Conservation (phyloP, 352 stramenopile genomes). For the Plasmopara viticola region DNA sequence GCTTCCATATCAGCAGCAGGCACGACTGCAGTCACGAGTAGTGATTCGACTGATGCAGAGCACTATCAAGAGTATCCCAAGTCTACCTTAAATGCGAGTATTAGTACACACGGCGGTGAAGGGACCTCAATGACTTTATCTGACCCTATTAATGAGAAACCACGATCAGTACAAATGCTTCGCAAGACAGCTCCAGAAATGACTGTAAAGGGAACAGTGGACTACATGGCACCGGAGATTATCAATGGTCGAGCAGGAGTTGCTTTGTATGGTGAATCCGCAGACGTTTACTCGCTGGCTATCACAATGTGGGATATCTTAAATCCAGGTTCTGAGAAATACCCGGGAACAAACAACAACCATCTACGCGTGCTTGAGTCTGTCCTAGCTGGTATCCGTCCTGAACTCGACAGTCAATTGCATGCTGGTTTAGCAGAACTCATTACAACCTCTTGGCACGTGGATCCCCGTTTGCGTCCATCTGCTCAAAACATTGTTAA, state of each 20-base stretch:
- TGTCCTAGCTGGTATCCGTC: slow-evolving; percentile 36
- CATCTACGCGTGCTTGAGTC: slow-evolving; percentile 44
- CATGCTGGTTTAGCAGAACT: slow-evolving; percentile 30
- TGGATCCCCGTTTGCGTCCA: slow-evolving; percentile 30
- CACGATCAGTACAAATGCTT: slow-evolving; percentile 4
- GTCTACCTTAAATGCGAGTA: slow-evolving; percentile 12
- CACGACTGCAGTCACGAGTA: slow-evolving; percentile 12
- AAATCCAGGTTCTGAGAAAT: slow-evolving; percentile 44
- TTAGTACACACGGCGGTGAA: slow-evolving; percentile 1
- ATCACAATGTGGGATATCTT: slow-evolving; percentile 75
- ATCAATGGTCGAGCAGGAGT: slow-evolving; percentile 49
- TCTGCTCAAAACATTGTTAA: slow-evolving; percentile 40
- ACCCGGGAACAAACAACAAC: slow-evolving; percentile 39
- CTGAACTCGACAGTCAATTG: slow-evolving; percentile 27
- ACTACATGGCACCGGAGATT: slow-evolving; percentile 75
- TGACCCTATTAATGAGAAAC: slow-evolving; percentile 2
- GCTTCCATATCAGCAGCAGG: slow-evolving; percentile 10
- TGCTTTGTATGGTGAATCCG: slow-evolving; percentile 48
- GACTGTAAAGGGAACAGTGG: slow-evolving; percentile 58
- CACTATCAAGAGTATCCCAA: slow-evolving; percentile 29
- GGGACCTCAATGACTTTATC: slow-evolving; percentile 12
- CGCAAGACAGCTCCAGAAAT: slow-evolving; percentile 36
- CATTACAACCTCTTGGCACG: slow-evolving; percentile 35
- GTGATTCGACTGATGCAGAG: slow-evolving; percentile 18
- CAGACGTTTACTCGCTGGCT: slow-evolving; percentile 62